These are phyloP conservation scores for Kodamaea hsintzibuensis DNA, from an alignment of 805 yeast species.

Conservation along the genomic window DNA sequence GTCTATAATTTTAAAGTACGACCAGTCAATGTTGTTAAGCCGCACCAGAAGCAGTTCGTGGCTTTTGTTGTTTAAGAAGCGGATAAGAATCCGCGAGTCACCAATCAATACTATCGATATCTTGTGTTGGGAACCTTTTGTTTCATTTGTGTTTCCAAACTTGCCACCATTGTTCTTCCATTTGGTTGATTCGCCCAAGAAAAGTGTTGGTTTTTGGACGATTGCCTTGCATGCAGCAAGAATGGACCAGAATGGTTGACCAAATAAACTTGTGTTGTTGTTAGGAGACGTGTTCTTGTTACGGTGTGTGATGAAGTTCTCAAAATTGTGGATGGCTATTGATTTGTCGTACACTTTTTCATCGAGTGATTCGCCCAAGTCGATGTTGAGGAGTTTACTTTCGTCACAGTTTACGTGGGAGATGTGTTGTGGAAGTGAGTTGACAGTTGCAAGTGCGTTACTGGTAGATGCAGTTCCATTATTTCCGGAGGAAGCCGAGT, in stretches of 20 bases:
- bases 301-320: slow-evolving; percentile 15
- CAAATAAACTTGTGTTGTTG: slow-evolving; percentile 13
- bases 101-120: slow-evolving; percentile 29
- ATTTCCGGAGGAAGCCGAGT: background rate
- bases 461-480: too few relatives aligned
- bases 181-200: slow-evolving; percentile 30
- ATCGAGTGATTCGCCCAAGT: slow-evolving; percentile 8
- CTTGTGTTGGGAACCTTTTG: slow-evolving; percentile 6
- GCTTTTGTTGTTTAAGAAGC: slow-evolving; percentile 15
- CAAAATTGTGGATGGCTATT: slow-evolving; percentile 16
- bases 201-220: slow-evolving; percentile 26
- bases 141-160: slow-evolving; percentile 9
- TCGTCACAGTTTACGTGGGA: slow-evolving; percentile 15
- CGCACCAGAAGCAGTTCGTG: slow-evolving; percentile 1
- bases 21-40: slow-evolving; percentile 36
- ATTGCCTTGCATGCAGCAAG: slow-evolving; percentile 41
- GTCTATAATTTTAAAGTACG: slow-evolving; percentile 21
- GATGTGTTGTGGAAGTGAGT: background rate
- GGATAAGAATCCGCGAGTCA: slow-evolving; percentile 31
- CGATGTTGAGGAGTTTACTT: slow-evolving; percentile 14
- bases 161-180: slow-evolving; percentile 25
- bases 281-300: slow-evolving; percentile 10
- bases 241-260: slow-evolving; percentile 46
- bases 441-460: too few relatives aligned
- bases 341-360: slow-evolving; percentile 6